A percentile compares a stretch with the other conserved stretches of the same genome.
Conservation (phyloP, 768 basidiomycete genomes). For the Amanita muscaria region DNA sequence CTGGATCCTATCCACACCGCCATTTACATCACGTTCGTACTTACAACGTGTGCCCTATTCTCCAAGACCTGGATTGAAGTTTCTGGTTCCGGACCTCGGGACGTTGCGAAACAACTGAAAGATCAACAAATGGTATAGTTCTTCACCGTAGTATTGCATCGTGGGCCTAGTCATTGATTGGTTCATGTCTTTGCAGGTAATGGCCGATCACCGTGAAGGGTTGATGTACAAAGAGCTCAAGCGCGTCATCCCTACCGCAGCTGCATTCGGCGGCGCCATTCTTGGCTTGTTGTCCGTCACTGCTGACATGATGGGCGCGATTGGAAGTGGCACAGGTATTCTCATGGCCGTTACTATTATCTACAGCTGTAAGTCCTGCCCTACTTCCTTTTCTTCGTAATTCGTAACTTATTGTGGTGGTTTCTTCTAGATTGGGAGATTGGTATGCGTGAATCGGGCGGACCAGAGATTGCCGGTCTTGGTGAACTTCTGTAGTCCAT, state of each 20-base stretch:
- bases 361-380: conserved; percentile 65
- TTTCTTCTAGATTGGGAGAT: conserved; percentile 79
- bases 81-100: conserved; percentile 89
- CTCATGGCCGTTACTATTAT: conserved; percentile 98
- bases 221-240: conserved; percentile 99
- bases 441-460: conserved; percentile 80
- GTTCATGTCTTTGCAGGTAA: conserved; percentile 35
- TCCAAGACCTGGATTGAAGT: conserved; percentile 99
- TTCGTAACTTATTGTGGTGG: conserved; percentile 4
- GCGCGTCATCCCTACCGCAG: conserved; percentile 94
- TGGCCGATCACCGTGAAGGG: conserved; percentile 89
- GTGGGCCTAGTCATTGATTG: conserved; percentile 7
- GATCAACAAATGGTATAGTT: conserved; percentile 88
- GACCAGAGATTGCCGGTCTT: conserved; percentile 75
- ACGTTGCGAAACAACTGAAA: conserved; percentile 96
- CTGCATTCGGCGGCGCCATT: conserved; percentile 95
- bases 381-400: conserved; percentile 2
- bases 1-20: conserved; percentile 91
- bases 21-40: conserved; percentile 87
- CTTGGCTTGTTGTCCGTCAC: conserved; percentile 85
- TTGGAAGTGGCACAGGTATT: conserved; percentile 93
- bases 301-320: conserved; percentile 92
- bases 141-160: too few species aligned
- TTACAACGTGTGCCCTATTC: conserved; percentile 92
- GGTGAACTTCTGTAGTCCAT: conserved; percentile 56